A percentile compares a stretch with the other conserved stretches of the same genome.
phyloP scores from a whole-genome alignment of 2,329 filamentous ascomycete genomes.

The Thelonectria olida region DNA sequence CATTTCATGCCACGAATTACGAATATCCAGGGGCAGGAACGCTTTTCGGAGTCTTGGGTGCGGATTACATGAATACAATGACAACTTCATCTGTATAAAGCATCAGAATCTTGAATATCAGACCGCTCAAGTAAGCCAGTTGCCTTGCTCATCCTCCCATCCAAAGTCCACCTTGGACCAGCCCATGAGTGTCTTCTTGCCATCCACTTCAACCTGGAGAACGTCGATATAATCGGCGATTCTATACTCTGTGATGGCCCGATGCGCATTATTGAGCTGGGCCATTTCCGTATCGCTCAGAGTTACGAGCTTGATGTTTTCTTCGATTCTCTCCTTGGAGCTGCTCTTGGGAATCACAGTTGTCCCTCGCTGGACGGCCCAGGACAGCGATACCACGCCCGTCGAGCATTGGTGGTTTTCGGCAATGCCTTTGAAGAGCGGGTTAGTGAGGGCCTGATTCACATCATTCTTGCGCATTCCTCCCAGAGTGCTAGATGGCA shows the following conservation, averaged over 20 bases:
- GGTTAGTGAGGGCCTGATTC: slow-evolving; percentile 2
- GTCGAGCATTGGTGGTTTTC: not conserved
- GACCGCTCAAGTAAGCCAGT: slow-evolving; percentile 1
- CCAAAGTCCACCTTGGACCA: slow-evolving; percentile 19
- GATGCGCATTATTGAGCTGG: slow-evolving; percentile 3
- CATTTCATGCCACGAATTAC: not conserved
- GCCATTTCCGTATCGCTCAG: slow-evolving; percentile 2
- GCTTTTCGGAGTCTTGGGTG: no score
- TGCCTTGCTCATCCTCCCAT: slow-evolving; percentile 15
- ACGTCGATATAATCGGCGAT: not conserved
- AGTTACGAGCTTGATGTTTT: slow-evolving; percentile 14
- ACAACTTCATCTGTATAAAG: not conserved
- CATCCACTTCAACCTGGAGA: slow-evolving; percentile 8
- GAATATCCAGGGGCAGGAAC: not conserved
- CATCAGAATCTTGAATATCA: not conserved
- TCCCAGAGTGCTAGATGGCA: slow-evolving; percentile 1
- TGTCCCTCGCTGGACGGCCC: slow-evolving; percentile 11
- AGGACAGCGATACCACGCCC: slow-evolving; percentile 2
- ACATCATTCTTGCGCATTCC: not conserved
- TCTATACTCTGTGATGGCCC: not conserved
- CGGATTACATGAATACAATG: no score
- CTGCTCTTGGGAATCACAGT: slow-evolving; percentile 17
- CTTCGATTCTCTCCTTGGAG: slow-evolving; percentile 1
- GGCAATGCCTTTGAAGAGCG: slow-evolving; percentile 5
- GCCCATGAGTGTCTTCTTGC: slow-evolving; percentile 5